Conservation (phyloP, 2,329 filamentous ascomycete genomes). For the Cercospora sesami region DNA sequence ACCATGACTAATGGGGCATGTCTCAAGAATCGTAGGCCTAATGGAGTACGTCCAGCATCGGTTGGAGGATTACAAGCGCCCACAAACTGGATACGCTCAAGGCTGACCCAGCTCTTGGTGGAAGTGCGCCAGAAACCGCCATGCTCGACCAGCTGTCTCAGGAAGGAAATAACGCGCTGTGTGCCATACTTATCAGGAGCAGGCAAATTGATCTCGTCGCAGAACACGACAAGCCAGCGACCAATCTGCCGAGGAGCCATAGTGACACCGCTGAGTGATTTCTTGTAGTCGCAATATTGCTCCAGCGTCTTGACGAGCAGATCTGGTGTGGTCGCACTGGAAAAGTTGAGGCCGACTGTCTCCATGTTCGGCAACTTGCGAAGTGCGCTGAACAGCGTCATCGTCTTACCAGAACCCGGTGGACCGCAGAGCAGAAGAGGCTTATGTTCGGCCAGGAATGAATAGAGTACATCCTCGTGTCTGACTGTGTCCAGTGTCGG, state of each 20-base stretch:
- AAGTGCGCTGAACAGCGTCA: slow-evolving; percentile 97
- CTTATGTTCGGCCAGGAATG: slow-evolving; percentile 98
- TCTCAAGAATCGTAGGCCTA: slow-evolving; percentile 89
- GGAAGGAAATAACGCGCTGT: slow-evolving; percentile 93
- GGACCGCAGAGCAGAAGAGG: slow-evolving; percentile 93
- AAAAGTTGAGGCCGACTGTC: slow-evolving; percentile 98
- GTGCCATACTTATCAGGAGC: slow-evolving; percentile 97
- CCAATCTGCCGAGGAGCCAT: slow-evolving; percentile 96
- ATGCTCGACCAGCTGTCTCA: slow-evolving; percentile 95
- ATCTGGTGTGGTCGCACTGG: slow-evolving; percentile 95
- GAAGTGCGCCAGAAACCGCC: slow-evolving; percentile 98
- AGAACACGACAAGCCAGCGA: slow-evolving; percentile 97
- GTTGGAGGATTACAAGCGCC: slow-evolving; percentile 98
- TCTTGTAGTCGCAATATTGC: slow-evolving; percentile 99
- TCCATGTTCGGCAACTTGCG: slow-evolving; percentile 98
- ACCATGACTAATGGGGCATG: slow-evolving; percentile 99
- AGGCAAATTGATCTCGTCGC: slow-evolving; percentile 98
- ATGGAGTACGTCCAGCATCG: slow-evolving; percentile 90
- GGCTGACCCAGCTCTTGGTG: slow-evolving; percentile 95
- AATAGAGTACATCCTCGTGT: slow-evolving; percentile 98
- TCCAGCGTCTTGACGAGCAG: slow-evolving; percentile 98
- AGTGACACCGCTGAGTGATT: slow-evolving; percentile 93
- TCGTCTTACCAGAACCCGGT: slow-evolving; percentile 98
- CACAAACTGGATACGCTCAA: slow-evolving; percentile 98
- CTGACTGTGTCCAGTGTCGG: slow-evolving; percentile 95